Evolutionary conservation across 768 basidiomycete genomes (phyloP), one percentile per base, ranked within the genome.

Genomic region (Psilocybe sp.): DNA sequence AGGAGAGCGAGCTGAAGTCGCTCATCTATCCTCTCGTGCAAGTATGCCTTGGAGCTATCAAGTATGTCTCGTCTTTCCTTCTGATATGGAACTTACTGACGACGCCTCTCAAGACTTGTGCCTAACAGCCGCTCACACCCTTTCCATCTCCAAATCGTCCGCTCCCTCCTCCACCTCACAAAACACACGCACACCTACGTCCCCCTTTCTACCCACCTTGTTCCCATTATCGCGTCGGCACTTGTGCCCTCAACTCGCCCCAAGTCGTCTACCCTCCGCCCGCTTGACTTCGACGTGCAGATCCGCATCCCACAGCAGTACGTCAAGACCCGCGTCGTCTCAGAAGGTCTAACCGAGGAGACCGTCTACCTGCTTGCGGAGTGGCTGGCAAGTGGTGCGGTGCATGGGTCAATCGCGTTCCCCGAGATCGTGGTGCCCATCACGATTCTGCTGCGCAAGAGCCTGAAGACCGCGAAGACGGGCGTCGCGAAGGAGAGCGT

Each of bases 11-110:
- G 53, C 76, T 98, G 50, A 80, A 84, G 61, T 79, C 90, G n/a
- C 74, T 99, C 44, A 87, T 98, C 48, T 98, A 96, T 66, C 97
- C 97, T 8, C 78, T 99, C 15, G 91, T 97, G 8, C 97, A 99
- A 67, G 89, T 99, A 42, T 82, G 92, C 48, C 70, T 98, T 47
- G 97, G 97, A 23, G 90, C 93, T 45, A 86, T 97, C 60, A 89
- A 89, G 95, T 96, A 66, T 59, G 86, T 73, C 32, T 40, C 40
- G 45, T 48, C 49, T 46, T 14, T 46, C 33, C 19, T 48, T 43
- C 11, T 34, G 36, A 40, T 42, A 33, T 28, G 18, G 13, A 14
- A 34, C 45, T 40, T 47, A 9, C 47, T 65, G 49, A 57, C 54
- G 44, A 47, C 19, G 47, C 34, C 31, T 19, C 45, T 34, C 32